Evolutionary conservation across 257 asterid species (phyloP).

Genomic region (Solanum verrucosum): DNA sequence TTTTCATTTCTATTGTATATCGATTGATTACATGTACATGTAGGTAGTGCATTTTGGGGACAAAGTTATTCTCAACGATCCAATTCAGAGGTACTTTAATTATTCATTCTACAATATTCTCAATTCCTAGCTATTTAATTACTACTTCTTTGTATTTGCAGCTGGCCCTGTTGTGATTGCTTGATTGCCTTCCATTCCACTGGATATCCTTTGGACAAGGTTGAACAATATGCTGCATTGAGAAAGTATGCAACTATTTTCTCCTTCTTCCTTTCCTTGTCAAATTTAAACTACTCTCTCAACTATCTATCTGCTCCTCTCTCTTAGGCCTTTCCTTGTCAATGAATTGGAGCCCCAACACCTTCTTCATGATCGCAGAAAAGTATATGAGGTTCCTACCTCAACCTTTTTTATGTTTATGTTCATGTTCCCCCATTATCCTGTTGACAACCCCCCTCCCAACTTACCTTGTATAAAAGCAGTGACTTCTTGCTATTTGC

Average conservation of each 20-base stretch:
- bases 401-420: neutral
- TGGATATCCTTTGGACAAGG: constrained; percentile 82
- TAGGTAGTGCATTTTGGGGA: constrained; percentile 85
- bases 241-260: constrained; percentile 45
- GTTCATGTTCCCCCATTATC: neutral
- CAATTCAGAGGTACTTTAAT: constrained; percentile 60
- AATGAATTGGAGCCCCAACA: constrained; percentile 84
- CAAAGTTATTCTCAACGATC: constrained; percentile 70
- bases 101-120: neutral
- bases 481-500: neutral
- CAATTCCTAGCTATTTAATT: neutral
- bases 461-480: neutral
- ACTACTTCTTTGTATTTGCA: constrained; percentile 15
- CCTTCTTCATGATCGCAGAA: constrained; percentile 89
- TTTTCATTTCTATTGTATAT: neutral
- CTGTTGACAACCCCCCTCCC: neutral
- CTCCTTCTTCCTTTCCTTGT: neutral
- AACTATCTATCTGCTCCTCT: neutral
- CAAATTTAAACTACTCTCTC: neutral
- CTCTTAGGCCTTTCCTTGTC: constrained; percentile 78
- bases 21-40: constrained; percentile 9
- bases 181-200: constrained; percentile 87
- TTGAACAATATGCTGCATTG: constrained; percentile 73
- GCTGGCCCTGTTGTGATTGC: constrained; percentile 96
- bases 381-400: constrained; percentile 73